phyloP scores from a whole-genome alignment of 148 eudicot genomes.

The Drosera capensis region DNA sequence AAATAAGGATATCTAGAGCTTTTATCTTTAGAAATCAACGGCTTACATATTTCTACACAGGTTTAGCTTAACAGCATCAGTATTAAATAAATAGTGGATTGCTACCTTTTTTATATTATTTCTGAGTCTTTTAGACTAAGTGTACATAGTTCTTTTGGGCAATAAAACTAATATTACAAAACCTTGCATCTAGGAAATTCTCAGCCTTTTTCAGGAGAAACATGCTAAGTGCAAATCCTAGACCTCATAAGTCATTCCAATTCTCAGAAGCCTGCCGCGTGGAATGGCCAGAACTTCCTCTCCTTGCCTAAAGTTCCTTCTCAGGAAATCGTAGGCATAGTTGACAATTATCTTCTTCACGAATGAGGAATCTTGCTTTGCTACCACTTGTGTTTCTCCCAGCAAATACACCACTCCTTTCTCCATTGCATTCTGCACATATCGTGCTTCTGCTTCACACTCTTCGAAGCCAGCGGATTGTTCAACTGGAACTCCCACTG shows the following conservation, averaged over 20 bases:
- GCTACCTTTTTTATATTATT: too few species aligned
- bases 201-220: not conserved
- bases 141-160: too few species aligned
- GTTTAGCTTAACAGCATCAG: too few species aligned
- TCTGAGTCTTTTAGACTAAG: too few species aligned
- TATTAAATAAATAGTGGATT: too few species aligned
- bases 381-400: slow-evolving; percentile 34
- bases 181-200: too few species aligned
- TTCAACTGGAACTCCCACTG: not conserved
- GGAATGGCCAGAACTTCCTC: not conserved
- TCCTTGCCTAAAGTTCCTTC: slow-evolving; percentile 27
- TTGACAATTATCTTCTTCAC: slow-evolving; percentile 31
- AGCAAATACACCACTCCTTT: slow-evolving; percentile 32
- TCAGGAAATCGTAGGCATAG: slow-evolving; percentile 28
- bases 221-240: too few species aligned
- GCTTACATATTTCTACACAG: too few species aligned
- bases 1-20: too few species aligned
- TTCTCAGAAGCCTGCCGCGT: not conserved
- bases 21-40: too few species aligned
- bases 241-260: not conserved
- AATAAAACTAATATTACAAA: too few species aligned
- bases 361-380: slow-evolving; percentile 21
- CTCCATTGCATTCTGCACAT: slow-evolving; percentile 21
- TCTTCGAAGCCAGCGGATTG: not conserved
- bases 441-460: slow-evolving; percentile 23